Conservation (phyloP, 2,329 filamentous ascomycete genomes). For the Ophiostoma pallidulum region DNA sequence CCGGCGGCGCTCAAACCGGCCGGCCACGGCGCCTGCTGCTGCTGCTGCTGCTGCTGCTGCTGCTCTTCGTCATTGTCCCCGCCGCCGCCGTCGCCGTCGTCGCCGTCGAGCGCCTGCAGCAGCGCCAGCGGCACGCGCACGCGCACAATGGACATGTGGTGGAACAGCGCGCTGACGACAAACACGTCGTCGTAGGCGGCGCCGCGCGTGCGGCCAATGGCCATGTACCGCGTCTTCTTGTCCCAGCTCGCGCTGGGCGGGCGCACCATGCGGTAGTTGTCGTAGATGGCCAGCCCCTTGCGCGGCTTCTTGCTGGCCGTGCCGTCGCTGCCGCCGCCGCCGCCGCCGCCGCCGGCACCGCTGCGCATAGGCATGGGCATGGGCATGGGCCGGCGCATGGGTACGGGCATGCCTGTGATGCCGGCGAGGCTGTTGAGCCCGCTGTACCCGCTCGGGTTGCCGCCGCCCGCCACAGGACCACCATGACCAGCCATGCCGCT, state of each 20-base stretch:
- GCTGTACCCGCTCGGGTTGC: neutral
- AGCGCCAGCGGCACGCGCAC: slow-evolving; percentile 47
- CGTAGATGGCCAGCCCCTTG: slow-evolving; percentile 49
- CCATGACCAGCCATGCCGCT: neutral
- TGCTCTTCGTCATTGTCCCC: slow-evolving; percentile 25
- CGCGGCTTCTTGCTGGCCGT: slow-evolving; percentile 39
- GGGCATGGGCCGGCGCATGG: too few species aligned
- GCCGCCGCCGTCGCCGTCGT: slow-evolving; percentile 24
- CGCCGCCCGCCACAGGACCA: neutral
- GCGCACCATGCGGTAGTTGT: slow-evolving; percentile 53
- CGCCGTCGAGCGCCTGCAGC: slow-evolving; percentile 44
- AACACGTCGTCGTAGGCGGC: slow-evolving; percentile 51
- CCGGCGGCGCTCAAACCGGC: too few species aligned
- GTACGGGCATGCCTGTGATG: neutral
- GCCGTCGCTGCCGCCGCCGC: too few species aligned
- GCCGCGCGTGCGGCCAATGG: slow-evolving; percentile 43
- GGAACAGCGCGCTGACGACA: slow-evolving; percentile 50
- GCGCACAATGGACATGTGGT: slow-evolving; percentile 50
- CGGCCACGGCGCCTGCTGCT: too few species aligned
- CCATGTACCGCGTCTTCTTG: slow-evolving; percentile 45
- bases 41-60: too few species aligned
- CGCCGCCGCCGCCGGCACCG: too few species aligned
- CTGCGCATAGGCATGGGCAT: too few species aligned
- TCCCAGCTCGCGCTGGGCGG: slow-evolving; percentile 52
- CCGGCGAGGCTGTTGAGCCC: neutral